phyloP scores from a whole-genome alignment of 2,329 filamentous ascomycete species.

The Aureobasidium musti region DNA sequence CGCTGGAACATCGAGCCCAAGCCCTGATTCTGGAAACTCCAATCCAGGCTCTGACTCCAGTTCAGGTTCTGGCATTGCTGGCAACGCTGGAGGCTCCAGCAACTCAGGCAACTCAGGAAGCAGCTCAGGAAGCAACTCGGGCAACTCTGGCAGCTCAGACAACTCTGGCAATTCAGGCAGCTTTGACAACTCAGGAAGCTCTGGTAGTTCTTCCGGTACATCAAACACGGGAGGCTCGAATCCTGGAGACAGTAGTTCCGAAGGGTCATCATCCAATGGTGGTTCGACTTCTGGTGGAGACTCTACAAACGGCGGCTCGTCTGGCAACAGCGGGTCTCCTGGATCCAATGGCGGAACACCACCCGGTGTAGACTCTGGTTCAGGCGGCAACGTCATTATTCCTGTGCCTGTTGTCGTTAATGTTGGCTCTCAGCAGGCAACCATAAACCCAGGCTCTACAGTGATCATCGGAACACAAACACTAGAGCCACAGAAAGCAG shows the following conservation, averaged over 20 bases:
- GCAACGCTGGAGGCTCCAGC: neutral
- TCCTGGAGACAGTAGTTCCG: neutral
- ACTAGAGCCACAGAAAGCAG: constrained; percentile 39
- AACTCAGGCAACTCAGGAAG: neutral
- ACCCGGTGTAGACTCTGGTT: neutral
- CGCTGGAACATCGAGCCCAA: neutral
- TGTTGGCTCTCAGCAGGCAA: constrained; percentile 31
- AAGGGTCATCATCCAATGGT: neutral
- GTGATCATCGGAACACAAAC: constrained; percentile 42
- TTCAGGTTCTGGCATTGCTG: neutral
- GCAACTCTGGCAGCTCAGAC: neutral
- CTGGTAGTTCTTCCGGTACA: constrained; percentile 17
- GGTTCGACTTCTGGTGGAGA: neutral
- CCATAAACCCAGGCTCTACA: constrained; percentile 39
- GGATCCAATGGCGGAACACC: neutral
- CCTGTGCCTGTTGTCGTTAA: constrained; percentile 19
- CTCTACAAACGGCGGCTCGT: constrained; percentile 26
- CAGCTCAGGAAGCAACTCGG: too few relatives aligned
- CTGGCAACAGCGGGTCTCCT: constrained; percentile 15
- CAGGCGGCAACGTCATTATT: constrained; percentile 3
- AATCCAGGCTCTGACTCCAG: neutral
- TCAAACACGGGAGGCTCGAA: constrained; percentile 7
- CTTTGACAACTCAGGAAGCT: constrained; percentile 15
- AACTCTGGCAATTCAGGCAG: constrained; percentile 16
- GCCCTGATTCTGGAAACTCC: neutral